Conservation (phyloP, 768 basidiomycete genomes). For the Tulasnella sp. region DNA sequence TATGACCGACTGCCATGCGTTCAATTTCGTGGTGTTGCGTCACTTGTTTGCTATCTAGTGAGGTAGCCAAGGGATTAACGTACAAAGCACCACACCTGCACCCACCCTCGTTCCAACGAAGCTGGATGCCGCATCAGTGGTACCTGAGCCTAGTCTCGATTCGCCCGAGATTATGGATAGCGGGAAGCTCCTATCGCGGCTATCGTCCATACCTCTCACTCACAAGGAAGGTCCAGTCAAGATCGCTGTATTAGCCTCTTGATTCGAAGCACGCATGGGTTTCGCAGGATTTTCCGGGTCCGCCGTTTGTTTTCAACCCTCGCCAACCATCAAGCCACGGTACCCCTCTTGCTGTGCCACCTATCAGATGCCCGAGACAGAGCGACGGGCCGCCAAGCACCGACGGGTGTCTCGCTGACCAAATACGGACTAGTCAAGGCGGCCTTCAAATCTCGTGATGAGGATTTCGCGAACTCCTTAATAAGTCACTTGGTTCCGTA, state of each 20-base stretch:
- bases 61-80: not conserved
- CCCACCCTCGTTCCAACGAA: slow-evolving; percentile 1
- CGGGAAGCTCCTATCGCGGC: slow-evolving; percentile 4
- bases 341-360: not conserved
- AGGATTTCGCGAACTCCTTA: no score
- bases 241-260: not conserved
- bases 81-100: slow-evolving; percentile 6
- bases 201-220: not conserved
- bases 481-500: no score
- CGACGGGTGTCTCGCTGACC: not conserved
- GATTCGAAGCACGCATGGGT: slow-evolving; percentile 1
- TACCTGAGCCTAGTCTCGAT: not conserved
- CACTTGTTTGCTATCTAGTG: not conserved
- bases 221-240: not conserved
- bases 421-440: not conserved
- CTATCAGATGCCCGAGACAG: not conserved
- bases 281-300: not conserved
- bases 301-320: not conserved
- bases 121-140: not conserved
- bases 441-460: not conserved
- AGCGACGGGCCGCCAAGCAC: not conserved
- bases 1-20: not conserved
- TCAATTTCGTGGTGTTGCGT: not conserved
- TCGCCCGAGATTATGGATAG: not conserved
- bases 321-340: not conserved